Evolutionary conservation across 352 stramenopile species (phyloP).

Genomic region (Pythium sukuiense): DNA sequence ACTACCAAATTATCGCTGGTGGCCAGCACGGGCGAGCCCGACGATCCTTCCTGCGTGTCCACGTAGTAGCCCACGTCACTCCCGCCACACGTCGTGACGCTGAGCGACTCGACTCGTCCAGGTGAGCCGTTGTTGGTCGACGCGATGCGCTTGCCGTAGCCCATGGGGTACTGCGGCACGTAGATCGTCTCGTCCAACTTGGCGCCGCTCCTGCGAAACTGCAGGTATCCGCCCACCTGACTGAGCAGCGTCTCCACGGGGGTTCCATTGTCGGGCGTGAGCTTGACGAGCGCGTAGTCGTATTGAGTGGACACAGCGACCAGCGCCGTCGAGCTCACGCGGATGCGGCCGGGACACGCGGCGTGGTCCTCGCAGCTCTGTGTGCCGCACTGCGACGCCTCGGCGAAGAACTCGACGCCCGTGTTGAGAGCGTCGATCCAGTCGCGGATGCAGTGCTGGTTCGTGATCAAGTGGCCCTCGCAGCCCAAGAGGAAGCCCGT

Average conservation of each 20-base stretch:
- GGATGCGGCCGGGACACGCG: constrained; percentile 44
- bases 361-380: constrained; percentile 36
- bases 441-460: constrained; percentile 73
- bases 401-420: constrained; percentile 63
- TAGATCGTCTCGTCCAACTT: constrained; percentile 40
- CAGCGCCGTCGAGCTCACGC: constrained; percentile 37
- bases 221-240: constrained; percentile 36
- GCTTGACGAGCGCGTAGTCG: constrained; percentile 49
- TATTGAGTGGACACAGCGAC: constrained; percentile 38
- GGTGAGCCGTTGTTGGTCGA: constrained; percentile 27
- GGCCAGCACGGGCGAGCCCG: constrained; percentile 61
- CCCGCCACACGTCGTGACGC: constrained; percentile 41
- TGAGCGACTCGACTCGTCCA: constrained; percentile 36
- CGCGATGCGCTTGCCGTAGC: constrained; percentile 40
- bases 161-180: constrained; percentile 44
- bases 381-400: constrained; percentile 42
- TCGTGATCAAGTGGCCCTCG: constrained; percentile 76
- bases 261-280: constrained; percentile 15
- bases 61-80: constrained; percentile 71
- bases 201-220: constrained; percentile 34
- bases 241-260: constrained; percentile 39
- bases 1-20: constrained; percentile 59
- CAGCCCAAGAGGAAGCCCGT: constrained; percentile 75
- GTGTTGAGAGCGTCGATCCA: constrained; percentile 69
- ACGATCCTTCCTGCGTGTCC: constrained; percentile 74